Evolutionary conservation across 352 stramenopile species (phyloP), one percentile per base, ranked within the genome.

Genomic region (Phytophthora multivora): DNA sequence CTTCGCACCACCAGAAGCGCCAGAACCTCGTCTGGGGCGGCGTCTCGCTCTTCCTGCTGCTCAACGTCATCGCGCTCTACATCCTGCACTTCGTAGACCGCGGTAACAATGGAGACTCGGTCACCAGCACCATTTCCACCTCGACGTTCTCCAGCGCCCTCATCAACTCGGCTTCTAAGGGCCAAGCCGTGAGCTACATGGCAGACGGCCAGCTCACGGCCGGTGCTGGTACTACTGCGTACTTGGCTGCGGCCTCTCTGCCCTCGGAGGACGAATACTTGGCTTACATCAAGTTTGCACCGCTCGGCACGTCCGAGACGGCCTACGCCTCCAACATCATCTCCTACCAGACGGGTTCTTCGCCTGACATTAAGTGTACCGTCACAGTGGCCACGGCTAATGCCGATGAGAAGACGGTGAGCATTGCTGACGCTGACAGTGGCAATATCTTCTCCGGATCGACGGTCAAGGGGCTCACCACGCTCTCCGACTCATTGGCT

Each of bases 31-130:
- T 77, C 30, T 72, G 73, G 49, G 57, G 73, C 12, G 50, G 63
- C 54, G 50, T 86, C 50, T 73, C 47, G 31, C 41, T 71, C 61
- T 91, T 93, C 66, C 61, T 93, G 26, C 66, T 90, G 33, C 55
- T 88, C 77, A 93, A 93, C 73, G 72, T 93, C 76, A 86, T 93
- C 54, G 84, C 89, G 35, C 72, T 93, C 26, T 93, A 93, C 79
- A 68, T 91, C 35, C 60, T 93, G 38, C 84, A 93, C 74, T 93
- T 93, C 65, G 81, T 71, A 16, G 79, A 91, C 73, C 79, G 79
- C 53, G 76, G 68, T 46, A 62, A 53, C 51, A 74, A 46, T 21
- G 58, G 54, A 26, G 55, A 60, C 55, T 66, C 77, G 2, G 59
- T 79, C 41, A 64, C 71, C 0, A 74, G 68, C 43, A 67, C 61